phyloP scores from a whole-genome alignment of 345 rosid genomes.

The Linum trigynum region DNA sequence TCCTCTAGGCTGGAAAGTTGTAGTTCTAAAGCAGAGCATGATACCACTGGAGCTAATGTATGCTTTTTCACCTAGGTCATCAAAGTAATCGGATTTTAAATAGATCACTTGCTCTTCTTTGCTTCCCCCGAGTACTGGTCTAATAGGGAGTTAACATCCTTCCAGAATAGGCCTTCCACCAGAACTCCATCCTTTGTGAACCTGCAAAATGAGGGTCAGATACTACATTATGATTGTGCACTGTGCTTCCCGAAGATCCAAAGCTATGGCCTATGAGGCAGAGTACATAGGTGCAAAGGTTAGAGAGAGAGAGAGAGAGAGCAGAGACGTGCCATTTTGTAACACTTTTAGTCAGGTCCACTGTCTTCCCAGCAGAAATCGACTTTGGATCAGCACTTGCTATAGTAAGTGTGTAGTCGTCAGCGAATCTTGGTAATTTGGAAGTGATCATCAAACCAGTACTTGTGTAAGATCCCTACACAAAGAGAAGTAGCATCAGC shows the following conservation, averaged over 20 bases:
- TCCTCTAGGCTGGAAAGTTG: too few relatives aligned
- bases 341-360: constrained; percentile 74
- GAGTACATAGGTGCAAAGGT: not conserved
- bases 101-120: constrained; percentile 69
- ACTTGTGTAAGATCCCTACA: constrained; percentile 84
- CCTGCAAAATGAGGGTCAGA: constrained; percentile 34
- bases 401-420: constrained; percentile 65
- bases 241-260: not conserved
- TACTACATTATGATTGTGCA: constrained; percentile 58
- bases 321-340: constrained; percentile 60
- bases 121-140: constrained; percentile 57
- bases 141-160: constrained; percentile 67
- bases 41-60: too few relatives aligned
- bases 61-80: constrained; percentile 13
- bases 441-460: constrained; percentile 86
- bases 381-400: constrained; percentile 90
- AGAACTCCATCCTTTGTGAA: constrained; percentile 84
- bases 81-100: constrained; percentile 20
- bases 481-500: constrained; percentile 6
- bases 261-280: constrained; percentile 21
- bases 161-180: constrained; percentile 86
- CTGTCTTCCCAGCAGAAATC: constrained; percentile 76
- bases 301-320: constrained; percentile 19
- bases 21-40: too few relatives aligned
- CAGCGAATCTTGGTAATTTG: constrained; percentile 87